A percentile compares a stretch with the other conserved stretches of the same genome.
These are phyloP conservation scores for Loxodes magnus DNA, from an alignment of 73 alveolate species.

Conservation along the genomic window DNA sequence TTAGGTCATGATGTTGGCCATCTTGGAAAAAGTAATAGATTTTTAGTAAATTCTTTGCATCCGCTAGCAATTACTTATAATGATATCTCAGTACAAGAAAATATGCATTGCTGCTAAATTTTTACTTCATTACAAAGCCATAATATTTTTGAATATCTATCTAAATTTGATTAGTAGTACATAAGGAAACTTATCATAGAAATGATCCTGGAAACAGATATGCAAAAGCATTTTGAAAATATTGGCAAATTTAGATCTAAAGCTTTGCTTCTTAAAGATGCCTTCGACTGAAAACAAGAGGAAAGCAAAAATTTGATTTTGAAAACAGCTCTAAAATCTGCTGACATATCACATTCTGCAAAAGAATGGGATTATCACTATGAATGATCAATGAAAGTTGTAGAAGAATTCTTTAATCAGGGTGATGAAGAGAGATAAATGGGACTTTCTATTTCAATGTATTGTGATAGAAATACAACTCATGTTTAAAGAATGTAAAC, in stretches of 20 bases:
- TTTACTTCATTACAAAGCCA: not conserved
- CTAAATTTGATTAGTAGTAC: not conserved
- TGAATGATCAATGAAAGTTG: not conserved
- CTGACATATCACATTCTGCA: not conserved
- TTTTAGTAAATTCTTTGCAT: conserved; percentile 34
- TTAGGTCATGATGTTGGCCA: conserved; percentile 57
- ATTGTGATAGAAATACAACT: conserved; percentile 4
- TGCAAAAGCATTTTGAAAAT: conserved; percentile 3
- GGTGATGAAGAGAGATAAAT: not conserved
- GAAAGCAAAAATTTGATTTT: not conserved
- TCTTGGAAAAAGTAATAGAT: conserved; percentile 60
- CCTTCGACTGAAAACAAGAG: not conserved
- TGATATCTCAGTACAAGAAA: conserved; percentile 19
- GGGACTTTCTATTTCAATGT: not conserved
- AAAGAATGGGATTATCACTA: not conserved
- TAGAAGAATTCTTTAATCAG: conserved; percentile 1
- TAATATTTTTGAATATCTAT: not conserved
- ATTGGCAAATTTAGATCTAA: conserved; percentile 14
- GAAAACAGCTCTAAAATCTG: not conserved
- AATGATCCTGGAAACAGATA: not conserved
- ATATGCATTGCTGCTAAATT: conserved; percentile 3
- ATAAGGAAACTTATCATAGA: not conserved
- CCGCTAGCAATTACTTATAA: conserved; percentile 56
- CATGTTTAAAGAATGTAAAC: not conserved
- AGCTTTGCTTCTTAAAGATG: not conserved